phyloP scores from a whole-genome alignment of 495 filamentous ascomycete genomes.

The Tuber melanosporum region DNA sequence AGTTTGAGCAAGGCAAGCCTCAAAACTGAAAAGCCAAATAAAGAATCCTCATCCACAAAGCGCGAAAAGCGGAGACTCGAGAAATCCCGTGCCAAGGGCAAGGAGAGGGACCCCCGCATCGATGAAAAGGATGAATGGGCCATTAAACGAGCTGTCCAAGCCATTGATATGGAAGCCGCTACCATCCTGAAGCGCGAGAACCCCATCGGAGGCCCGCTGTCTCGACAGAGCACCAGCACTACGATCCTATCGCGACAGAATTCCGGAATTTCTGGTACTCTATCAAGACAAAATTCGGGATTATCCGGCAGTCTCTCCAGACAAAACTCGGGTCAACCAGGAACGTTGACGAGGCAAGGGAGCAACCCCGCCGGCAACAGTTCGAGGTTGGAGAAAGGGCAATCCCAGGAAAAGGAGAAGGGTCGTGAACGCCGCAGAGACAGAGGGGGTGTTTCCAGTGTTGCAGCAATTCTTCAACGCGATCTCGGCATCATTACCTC shows the following conservation, averaged over 20 bases:
- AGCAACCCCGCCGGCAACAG: conserved; percentile 39
- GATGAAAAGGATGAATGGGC: conserved; percentile 53
- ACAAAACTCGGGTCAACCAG: conserved; percentile 6
- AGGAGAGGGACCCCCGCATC: conserved; percentile 43
- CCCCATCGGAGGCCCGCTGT: conserved; percentile 4
- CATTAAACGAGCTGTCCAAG: conserved; percentile 68
- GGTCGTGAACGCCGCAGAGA: conserved; percentile 44
- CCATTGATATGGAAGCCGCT: conserved; percentile 50
- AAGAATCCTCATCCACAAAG: conserved; percentile 29
- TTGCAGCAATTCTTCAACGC: conserved; percentile 79
- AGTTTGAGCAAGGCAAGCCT: conserved; percentile 48
- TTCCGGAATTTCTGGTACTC: background rate
- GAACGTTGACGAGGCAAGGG: conserved; percentile 13
- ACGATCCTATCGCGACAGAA: conserved; percentile 1
- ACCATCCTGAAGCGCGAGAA: conserved; percentile 46
- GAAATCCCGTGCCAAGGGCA: conserved; percentile 53
- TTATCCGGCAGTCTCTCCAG: conserved; percentile 4
- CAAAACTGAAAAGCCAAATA: conserved; percentile 52
- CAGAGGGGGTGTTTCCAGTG: conserved; percentile 52
- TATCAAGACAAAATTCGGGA: conserved; percentile 16
- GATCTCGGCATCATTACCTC: conserved; percentile 69
- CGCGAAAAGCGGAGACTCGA: conserved; percentile 39
- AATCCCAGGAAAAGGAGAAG: conserved; percentile 39
- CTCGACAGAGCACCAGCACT: background rate
- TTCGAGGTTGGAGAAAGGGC: conserved; percentile 14